Conservation (phyloP, 2,329 filamentous ascomycete species). For the Fusarium sp. region DNA sequence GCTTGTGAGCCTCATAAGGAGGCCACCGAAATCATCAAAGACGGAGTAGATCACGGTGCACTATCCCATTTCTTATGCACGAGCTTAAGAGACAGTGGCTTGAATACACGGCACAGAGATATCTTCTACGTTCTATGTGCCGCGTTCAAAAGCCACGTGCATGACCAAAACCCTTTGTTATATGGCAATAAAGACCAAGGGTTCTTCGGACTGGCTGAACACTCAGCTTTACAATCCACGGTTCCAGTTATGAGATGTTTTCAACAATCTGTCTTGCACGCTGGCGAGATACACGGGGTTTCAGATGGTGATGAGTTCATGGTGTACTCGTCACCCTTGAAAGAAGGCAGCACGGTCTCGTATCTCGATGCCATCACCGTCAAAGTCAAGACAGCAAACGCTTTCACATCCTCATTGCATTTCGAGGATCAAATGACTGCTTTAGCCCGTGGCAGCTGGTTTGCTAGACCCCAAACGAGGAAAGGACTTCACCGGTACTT, state of each 20-base stretch:
- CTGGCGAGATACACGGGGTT: constrained; percentile 21
- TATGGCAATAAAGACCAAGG: constrained; percentile 32
- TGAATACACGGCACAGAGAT: constrained; percentile 11
- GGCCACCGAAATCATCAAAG: background rate
- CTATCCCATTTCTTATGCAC: constrained; percentile 5
- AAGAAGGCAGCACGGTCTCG: background rate
- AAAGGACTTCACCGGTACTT: background rate
- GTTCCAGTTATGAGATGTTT: background rate
- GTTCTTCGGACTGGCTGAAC: constrained; percentile 11
- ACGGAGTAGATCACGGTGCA: background rate
- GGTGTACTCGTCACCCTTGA: background rate
- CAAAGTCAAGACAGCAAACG: background rate
- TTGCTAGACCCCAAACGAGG: constrained; percentile 5
- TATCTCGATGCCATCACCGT: background rate
- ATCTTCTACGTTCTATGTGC: constrained; percentile 13
- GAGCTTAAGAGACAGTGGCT: background rate
- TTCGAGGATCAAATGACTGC: rapidly evolving
- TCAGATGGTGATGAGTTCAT: constrained; percentile 18
- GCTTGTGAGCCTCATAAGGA: constrained; percentile 23
- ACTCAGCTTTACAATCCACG: background rate
- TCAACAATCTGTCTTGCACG: background rate
- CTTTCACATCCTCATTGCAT: background rate
- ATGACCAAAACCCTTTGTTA: background rate
- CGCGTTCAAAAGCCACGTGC: background rate
- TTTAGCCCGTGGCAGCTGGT: background rate